A percentile compares a stretch with the other conserved stretches of the same genome.
These are phyloP conservation scores for Theobroma grandiflorum DNA, from an alignment of 441 rosid genomes.

Conservation along the genomic window DNA sequence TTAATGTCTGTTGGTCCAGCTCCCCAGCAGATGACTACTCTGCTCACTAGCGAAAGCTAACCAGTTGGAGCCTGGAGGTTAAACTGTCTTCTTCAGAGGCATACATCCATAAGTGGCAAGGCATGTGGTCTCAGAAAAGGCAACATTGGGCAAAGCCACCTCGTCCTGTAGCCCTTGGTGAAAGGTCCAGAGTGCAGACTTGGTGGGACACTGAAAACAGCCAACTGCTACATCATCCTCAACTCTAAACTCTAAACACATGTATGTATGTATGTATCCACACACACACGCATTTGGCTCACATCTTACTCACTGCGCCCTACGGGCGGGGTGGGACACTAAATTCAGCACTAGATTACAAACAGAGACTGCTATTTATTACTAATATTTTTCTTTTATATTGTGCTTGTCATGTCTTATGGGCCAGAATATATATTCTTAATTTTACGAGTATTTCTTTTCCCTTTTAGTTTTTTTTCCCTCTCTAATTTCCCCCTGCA, in stretches of 20 bases:
- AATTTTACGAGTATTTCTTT: background rate
- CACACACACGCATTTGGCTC: background rate
- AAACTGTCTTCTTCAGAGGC: conserved; percentile 39
- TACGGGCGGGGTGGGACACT: background rate
- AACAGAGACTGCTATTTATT: background rate
- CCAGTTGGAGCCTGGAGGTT: conserved; percentile 29
- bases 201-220: background rate
- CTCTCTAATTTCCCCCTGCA: background rate
- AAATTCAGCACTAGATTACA: background rate
- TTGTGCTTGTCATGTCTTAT: background rate
- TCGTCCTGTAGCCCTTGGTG: background rate
- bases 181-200: background rate
- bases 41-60: background rate
- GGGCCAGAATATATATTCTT: background rate
- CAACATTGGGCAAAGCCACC: conserved; percentile 31
- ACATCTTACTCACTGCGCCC: background rate
- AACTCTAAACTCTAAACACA: background rate
- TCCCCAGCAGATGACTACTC: background rate
- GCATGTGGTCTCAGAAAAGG: conserved; percentile 51
- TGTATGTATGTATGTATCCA: too few relatives aligned
- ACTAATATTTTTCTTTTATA: background rate
- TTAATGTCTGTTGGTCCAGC: conserved; percentile 18
- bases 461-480: background rate
- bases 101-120: conserved; percentile 35
- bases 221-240: background rate